phyloP scores from a whole-genome alignment of 371 early-diverging fungal genomes.

The Quaeritorhiza haematococci region DNA sequence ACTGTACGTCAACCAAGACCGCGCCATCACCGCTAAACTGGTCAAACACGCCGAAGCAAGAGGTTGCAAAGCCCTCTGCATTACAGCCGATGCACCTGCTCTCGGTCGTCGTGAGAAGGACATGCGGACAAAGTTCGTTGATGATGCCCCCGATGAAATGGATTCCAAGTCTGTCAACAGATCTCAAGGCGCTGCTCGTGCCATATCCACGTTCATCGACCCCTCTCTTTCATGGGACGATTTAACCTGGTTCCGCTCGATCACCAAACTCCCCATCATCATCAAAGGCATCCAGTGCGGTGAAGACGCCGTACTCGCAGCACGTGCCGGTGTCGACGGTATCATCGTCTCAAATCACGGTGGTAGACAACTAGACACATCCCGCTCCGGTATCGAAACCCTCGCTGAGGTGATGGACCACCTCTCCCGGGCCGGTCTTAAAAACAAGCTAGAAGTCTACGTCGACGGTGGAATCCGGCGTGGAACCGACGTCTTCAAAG shows the following conservation, averaged over 20 bases:
- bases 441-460: conserved; percentile 68
- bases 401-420: conserved; percentile 78
- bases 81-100: conserved; percentile 91
- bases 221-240: conserved; percentile 79
- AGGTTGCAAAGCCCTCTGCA: conserved; percentile 80
- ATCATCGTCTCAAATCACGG: conserved; percentile 93
- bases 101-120: conserved; percentile 86
- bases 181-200: conserved; percentile 65
- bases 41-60: conserved; percentile 73
- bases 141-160: conserved; percentile 34
- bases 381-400: conserved; percentile 55
- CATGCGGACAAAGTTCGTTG: conserved; percentile 73
- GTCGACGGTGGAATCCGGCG: conserved; percentile 80
- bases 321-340: conserved; percentile 69
- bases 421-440: conserved; percentile 36
- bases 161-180: conserved; percentile 19
- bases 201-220: conserved; percentile 73
- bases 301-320: conserved; percentile 87
- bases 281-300: conserved; percentile 89
- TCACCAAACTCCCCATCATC: conserved; percentile 81
- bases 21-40: conserved; percentile 63
- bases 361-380: conserved; percentile 86
- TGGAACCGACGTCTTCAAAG: conserved; percentile 73
- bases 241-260: conserved; percentile 75
- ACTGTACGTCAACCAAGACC: conserved; percentile 82